Conservation (phyloP, 2,329 filamentous ascomycete genomes). For the Trichoderma sp. region DNA sequence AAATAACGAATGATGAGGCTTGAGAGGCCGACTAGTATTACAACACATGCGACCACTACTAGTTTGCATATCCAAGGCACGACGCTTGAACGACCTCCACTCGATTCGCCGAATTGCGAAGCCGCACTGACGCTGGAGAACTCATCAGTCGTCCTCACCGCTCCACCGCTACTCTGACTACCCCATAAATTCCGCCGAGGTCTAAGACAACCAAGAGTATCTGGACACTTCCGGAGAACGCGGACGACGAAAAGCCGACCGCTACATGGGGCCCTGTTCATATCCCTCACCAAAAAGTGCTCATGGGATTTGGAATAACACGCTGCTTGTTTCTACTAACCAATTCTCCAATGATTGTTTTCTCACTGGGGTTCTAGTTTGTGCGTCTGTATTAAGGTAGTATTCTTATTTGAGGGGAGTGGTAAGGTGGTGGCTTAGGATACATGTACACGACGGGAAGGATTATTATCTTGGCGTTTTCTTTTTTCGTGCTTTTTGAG, state of each 20-base stretch:
- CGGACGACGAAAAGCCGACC: not conserved
- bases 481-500: slow-evolving; percentile 4
- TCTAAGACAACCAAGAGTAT: not conserved
- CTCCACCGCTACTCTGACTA: not conserved
- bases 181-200: not conserved
- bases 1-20: not conserved
- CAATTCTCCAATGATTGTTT: not conserved
- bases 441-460: not conserved
- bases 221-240: not conserved
- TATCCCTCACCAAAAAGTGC: not conserved
- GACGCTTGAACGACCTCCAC: not conserved
- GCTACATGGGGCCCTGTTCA: not conserved
- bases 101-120: not conserved
- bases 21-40: not conserved
- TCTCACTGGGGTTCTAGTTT: not conserved
- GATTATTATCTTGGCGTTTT: slow-evolving; percentile 2
- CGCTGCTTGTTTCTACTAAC: not conserved
- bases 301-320: not conserved
- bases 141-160: not conserved
- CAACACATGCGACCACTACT: not conserved
- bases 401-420: not conserved
- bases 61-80: not conserved
- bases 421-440: not conserved
- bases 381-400: not conserved
- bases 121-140: not conserved